Evolutionary conservation across 2,329 filamentous ascomycete species (phyloP).

Genomic region (Cladosporium halotolerans): DNA sequence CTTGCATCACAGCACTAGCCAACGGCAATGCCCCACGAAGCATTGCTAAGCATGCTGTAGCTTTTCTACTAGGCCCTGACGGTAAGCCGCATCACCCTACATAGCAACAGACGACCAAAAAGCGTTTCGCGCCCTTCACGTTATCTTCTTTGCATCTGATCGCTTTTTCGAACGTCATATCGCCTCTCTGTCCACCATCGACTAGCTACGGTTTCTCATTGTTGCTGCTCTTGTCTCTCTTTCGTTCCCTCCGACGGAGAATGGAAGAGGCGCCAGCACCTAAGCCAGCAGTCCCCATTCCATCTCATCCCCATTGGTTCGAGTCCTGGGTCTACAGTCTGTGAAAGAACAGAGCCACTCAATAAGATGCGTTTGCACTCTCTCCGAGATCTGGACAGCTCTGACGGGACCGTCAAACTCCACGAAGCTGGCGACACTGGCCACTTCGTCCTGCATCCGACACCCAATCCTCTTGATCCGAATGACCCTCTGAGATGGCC

Average conservation of each 20-base stretch:
- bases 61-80: too few species aligned
- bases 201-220: too few species aligned
- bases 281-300: not conserved
- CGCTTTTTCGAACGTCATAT: too few species aligned
- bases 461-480: slow-evolving; percentile 40
- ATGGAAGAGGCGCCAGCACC: slow-evolving; percentile 5
- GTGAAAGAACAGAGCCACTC: not conserved
- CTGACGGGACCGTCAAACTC: slow-evolving; percentile 36
- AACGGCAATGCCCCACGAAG: not conserved
- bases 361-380: slow-evolving; percentile 28
- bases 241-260: not conserved
- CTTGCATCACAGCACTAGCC: not conserved
- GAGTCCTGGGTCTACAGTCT: slow-evolving; percentile 2
- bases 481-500: slow-evolving; percentile 47
- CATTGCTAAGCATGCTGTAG: slow-evolving; percentile 8
- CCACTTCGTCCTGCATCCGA: slow-evolving; percentile 41
- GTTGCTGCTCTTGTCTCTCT: not conserved
- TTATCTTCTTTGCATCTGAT: too few species aligned
- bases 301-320: slow-evolving; percentile 8
- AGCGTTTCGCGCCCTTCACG: too few species aligned
- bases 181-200: too few species aligned
- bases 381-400: slow-evolving; percentile 32
- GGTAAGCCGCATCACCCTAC: too few species aligned
- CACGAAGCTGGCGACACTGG: slow-evolving; percentile 19
- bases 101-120: too few species aligned